These are phyloP conservation scores for Arthroderma sp. DNA, from an alignment of 2,329 filamentous ascomycete species.

Conservation along the genomic window DNA sequence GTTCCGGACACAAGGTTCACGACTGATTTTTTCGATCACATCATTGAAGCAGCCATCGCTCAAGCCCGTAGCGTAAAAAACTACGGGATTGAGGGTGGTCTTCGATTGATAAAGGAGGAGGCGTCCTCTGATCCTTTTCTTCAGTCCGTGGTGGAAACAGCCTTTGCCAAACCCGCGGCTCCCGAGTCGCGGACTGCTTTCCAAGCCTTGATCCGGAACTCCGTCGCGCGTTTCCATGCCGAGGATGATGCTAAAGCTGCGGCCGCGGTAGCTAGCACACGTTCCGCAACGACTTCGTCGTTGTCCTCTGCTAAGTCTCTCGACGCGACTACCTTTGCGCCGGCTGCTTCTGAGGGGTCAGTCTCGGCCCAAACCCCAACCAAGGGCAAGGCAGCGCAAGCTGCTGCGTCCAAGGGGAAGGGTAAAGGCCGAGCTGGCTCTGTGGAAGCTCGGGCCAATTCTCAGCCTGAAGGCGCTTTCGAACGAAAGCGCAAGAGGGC, in stretches of 20 bases:
- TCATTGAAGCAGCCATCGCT: conserved; percentile 17
- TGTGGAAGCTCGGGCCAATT: conserved; percentile 5
- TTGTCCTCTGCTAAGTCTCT: conserved; percentile 29
- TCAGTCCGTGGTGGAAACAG: conserved; percentile 19
- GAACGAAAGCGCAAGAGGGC: conserved; percentile 20
- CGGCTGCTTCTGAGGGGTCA: conserved; percentile 12
- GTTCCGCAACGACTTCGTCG: conserved; percentile 19
- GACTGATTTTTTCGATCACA: conserved; percentile 17
- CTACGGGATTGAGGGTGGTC: conserved; percentile 16
- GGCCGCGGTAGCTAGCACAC: conserved; percentile 12
- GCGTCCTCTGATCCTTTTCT: conserved; percentile 20
- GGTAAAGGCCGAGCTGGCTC: conserved; percentile 3
- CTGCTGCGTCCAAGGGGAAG: conserved; percentile 14
- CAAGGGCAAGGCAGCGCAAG: conserved; percentile 17
- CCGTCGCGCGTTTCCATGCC: conserved; percentile 12
- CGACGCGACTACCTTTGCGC: conserved; percentile 21
- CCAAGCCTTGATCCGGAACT: conserved; percentile 19
- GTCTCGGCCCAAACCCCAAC: conserved; percentile 9
- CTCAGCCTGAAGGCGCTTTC: conserved; percentile 13
- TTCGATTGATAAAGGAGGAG: conserved; percentile 18
- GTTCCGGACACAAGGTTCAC: conserved; percentile 14
- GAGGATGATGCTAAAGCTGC: conserved; percentile 6
- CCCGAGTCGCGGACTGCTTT: conserved; percentile 18
- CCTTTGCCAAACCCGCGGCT: conserved; percentile 17
- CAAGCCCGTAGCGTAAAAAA: conserved; percentile 19